phyloP scores from a whole-genome alignment of 2,329 filamentous ascomycete genomes.

The Fusarium sp. region DNA sequence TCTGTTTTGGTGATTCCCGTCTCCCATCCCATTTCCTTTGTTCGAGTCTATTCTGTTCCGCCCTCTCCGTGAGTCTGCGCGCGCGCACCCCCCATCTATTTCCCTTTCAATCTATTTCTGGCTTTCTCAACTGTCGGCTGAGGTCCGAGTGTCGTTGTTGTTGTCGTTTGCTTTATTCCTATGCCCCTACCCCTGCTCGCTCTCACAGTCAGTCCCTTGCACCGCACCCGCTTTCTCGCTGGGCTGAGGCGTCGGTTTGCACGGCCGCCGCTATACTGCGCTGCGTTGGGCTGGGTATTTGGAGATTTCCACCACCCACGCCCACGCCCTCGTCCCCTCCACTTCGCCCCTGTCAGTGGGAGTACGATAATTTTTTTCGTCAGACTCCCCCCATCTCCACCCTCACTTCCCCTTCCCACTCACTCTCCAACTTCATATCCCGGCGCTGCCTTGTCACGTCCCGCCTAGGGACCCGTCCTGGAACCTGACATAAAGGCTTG shows the following conservation, averaged over 20 bases:
- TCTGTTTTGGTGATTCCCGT: neutral
- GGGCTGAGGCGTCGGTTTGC: slow-evolving; percentile 35
- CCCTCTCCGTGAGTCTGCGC: slow-evolving; percentile 7
- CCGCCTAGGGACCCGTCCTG: slow-evolving; percentile 43
- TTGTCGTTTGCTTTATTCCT: slow-evolving; percentile 18
- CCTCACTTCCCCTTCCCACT: slow-evolving; percentile 34
- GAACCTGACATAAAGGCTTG: slow-evolving; percentile 46
- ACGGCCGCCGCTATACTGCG: slow-evolving; percentile 35
- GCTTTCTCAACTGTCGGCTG: slow-evolving; percentile 12
- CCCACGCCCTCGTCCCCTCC: slow-evolving; percentile 2
- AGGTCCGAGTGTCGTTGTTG: slow-evolving; percentile 17
- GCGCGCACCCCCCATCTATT: slow-evolving; percentile 14
- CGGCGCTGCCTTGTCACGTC: slow-evolving; percentile 43
- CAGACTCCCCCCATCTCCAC: slow-evolving; percentile 34
- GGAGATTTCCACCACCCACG: slow-evolving; percentile 26
- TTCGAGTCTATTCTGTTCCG: slow-evolving; percentile 8
- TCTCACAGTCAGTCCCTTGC: neutral
- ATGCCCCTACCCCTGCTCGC: slow-evolving; percentile 19
- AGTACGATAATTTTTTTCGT: slow-evolving; percentile 29
- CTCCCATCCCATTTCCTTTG: slow-evolving; percentile 26
- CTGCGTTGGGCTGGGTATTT: slow-evolving; percentile 19
- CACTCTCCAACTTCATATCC: slow-evolving; percentile 35
- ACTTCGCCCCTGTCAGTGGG: slow-evolving; percentile 28
- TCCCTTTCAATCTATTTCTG: slow-evolving; percentile 35
- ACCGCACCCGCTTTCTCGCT: slow-evolving; percentile 1